Conservation (phyloP, 495 filamentous ascomycete species). For the Penicillium lagena region DNA sequence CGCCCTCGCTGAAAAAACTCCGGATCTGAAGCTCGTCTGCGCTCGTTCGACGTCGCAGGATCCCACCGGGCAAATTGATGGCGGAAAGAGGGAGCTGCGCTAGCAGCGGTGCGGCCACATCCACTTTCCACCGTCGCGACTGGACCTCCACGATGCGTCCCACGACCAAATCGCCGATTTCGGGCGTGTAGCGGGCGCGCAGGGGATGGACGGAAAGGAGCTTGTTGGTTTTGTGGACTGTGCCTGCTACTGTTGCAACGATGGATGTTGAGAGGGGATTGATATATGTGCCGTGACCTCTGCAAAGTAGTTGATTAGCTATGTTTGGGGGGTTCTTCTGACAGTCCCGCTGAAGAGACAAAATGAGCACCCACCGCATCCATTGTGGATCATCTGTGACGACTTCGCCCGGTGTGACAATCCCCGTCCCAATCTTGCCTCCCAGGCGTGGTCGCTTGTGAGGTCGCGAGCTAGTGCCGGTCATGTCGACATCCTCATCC, state of each 20-base stretch:
- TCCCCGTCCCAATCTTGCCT: slow-evolving; percentile 29
- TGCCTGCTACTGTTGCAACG: slow-evolving; percentile 80
- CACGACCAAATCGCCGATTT: slow-evolving; percentile 92
- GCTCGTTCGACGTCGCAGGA: slow-evolving; percentile 80
- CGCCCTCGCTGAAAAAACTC: slow-evolving; percentile 86
- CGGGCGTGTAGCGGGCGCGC: slow-evolving; percentile 87
- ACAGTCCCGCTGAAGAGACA: too few relatives aligned
- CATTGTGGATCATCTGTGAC: slow-evolving; percentile 91
- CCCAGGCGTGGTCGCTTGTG: slow-evolving; percentile 34
- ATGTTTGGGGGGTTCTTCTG: not conserved
- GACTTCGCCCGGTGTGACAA: slow-evolving; percentile 85
- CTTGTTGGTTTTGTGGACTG: slow-evolving; percentile 87
- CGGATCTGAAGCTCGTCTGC: slow-evolving; percentile 95
- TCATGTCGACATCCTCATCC: slow-evolving; percentile 58
- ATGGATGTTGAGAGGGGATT: slow-evolving; percentile 58
- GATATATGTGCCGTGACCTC: slow-evolving; percentile 78
- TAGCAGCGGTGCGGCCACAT: slow-evolving; percentile 77
- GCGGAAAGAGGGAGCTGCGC: slow-evolving; percentile 75
- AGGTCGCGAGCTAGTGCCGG: slow-evolving; percentile 22
- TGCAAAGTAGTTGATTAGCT: slow-evolving; percentile 19
- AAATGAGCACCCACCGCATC: slow-evolving; percentile 64
- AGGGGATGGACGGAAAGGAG: slow-evolving; percentile 83
- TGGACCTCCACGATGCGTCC: slow-evolving; percentile 92
- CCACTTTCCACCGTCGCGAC: slow-evolving; percentile 84
- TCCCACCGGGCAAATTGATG: slow-evolving; percentile 93